Percentiles rank a stretch among this genome's conserved stretches.
phyloP scores from a whole-genome alignment of 2,329 filamentous ascomycete species.

The Monosporascus sp. region DNA sequence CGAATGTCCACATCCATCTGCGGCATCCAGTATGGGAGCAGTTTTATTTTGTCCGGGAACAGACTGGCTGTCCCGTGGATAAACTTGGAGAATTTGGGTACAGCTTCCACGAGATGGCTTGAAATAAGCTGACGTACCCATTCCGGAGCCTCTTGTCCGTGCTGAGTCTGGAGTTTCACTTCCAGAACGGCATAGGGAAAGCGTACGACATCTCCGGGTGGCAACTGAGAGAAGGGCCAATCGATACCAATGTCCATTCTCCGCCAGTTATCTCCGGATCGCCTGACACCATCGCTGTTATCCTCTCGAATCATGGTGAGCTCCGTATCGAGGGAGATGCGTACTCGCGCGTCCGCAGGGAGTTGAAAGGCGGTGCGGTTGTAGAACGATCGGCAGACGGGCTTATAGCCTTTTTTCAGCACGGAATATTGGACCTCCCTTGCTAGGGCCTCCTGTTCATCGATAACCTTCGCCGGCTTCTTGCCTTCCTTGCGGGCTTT shows the following conservation, averaged over 20 bases:
- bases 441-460: conserved; percentile 83
- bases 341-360: conserved; percentile 89
- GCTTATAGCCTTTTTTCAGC: conserved; percentile 77
- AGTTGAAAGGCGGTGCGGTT: conserved; percentile 97
- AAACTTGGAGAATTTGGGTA: conserved; percentile 98
- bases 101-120: conserved; percentile 95
- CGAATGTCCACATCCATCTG: conserved; percentile 98
- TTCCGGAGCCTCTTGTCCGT: conserved; percentile 88
- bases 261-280: conserved; percentile 87
- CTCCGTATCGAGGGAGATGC: conserved; percentile 95
- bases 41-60: conserved; percentile 80
- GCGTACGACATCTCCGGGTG: conserved; percentile 75
- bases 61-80: conserved; percentile 89
- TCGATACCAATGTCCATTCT: conserved; percentile 97
- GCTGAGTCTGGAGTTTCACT: conserved; percentile 95
- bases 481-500: conserved; percentile 95
- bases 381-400: conserved; percentile 94
- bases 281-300: conserved; percentile 74
- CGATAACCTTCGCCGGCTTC: conserved; percentile 87
- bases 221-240: conserved; percentile 86
- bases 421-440: conserved; percentile 91
- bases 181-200: conserved; percentile 97
- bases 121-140: conserved; percentile 93
- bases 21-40: conserved; percentile 95
- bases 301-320: conserved; percentile 93